phyloP scores from a whole-genome alignment of 2,329 filamentous ascomycete species.

The Aspergillus uvarum region DNA sequence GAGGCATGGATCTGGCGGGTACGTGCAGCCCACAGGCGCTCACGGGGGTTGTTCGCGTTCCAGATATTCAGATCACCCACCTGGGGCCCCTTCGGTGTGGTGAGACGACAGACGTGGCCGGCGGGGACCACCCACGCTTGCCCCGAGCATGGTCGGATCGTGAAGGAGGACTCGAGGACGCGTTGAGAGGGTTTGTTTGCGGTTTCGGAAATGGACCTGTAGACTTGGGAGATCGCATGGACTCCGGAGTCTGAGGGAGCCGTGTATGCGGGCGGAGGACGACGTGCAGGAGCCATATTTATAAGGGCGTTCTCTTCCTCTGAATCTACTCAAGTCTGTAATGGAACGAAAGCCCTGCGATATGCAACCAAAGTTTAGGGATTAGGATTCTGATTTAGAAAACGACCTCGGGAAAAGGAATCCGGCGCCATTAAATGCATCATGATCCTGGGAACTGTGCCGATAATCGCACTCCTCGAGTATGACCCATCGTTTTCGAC shows the following conservation, averaged over 20 bases:
- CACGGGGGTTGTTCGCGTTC: constrained; percentile 72
- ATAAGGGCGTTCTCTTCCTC: not conserved
- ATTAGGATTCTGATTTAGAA: not conserved
- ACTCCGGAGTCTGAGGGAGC: constrained; percentile 37
- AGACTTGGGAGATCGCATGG: constrained; percentile 37
- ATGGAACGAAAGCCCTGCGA: not conserved
- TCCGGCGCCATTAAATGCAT: not conserved
- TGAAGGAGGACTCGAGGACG: constrained; percentile 50
- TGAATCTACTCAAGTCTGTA: not conserved
- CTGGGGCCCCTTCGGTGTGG: constrained; percentile 74
- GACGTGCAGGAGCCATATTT: constrained; percentile 31
- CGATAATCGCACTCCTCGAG: constrained; percentile 3
- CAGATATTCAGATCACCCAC: constrained; percentile 83
- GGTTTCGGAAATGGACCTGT: constrained; percentile 38
- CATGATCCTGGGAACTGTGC: not conserved
- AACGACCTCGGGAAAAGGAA: not conserved
- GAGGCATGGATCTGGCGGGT: constrained; percentile 76
- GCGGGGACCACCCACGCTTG: constrained; percentile 69
- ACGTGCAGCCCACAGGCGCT: constrained; percentile 78
- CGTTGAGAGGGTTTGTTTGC: constrained; percentile 32
- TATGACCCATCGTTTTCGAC: constrained; percentile 1
- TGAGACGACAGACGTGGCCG: constrained; percentile 69
- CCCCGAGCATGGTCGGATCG: constrained; percentile 71
- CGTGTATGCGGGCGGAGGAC: constrained; percentile 41
- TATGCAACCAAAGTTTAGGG: not conserved